These are phyloP conservation scores for Ambrosia hybrid DNA, from an alignment of 140 eudicot species.

Conservation along the genomic window DNA sequence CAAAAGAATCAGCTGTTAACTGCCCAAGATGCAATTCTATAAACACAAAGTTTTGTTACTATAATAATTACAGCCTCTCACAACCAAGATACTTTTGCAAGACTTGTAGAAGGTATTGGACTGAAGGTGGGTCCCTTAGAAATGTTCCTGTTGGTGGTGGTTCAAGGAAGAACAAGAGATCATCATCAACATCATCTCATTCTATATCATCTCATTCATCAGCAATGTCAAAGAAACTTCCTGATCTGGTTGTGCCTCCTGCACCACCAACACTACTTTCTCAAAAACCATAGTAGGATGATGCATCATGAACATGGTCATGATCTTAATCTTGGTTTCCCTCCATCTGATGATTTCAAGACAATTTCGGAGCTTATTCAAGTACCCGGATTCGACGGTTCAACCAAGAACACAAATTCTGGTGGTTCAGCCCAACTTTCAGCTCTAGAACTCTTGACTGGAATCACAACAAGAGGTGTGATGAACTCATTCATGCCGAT, in stretches of 20 bases:
- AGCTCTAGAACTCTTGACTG: slow-evolving; percentile 63
- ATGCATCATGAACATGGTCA: slow-evolving; percentile 44
- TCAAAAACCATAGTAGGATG: slow-evolving; percentile 55
- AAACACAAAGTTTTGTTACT: slow-evolving; percentile 89
- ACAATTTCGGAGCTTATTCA: slow-evolving; percentile 60
- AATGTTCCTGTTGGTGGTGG: slow-evolving; percentile 95
- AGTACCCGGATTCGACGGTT: slow-evolving; percentile 51
- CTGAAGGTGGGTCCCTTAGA: slow-evolving; percentile 89
- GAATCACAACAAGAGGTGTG: slow-evolving; percentile 62
- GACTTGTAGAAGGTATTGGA: slow-evolving; percentile 93
- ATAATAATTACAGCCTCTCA: slow-evolving; percentile 89
- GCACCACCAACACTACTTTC: slow-evolving; percentile 14
- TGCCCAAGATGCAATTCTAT: slow-evolving; percentile 95
- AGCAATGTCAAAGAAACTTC: slow-evolving; percentile 49
- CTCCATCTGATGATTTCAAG: slow-evolving; percentile 51
- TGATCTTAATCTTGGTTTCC: slow-evolving; percentile 75
- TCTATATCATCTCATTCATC: slow-evolving; percentile 33
- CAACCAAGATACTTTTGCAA: slow-evolving; percentile 98
- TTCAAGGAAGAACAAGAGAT: slow-evolving; percentile 88
- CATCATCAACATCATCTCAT: slow-evolving; percentile 21
- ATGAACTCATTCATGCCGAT: slow-evolving; percentile 62
- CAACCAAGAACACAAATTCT: slow-evolving; percentile 9
- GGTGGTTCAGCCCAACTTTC: slow-evolving; percentile 39
- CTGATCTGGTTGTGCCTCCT: slow-evolving; percentile 42
- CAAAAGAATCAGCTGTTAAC: slow-evolving; percentile 60